These are phyloP conservation scores for Russula emetica DNA, from an alignment of 768 basidiomycete genomes.

Conservation along the genomic window DNA sequence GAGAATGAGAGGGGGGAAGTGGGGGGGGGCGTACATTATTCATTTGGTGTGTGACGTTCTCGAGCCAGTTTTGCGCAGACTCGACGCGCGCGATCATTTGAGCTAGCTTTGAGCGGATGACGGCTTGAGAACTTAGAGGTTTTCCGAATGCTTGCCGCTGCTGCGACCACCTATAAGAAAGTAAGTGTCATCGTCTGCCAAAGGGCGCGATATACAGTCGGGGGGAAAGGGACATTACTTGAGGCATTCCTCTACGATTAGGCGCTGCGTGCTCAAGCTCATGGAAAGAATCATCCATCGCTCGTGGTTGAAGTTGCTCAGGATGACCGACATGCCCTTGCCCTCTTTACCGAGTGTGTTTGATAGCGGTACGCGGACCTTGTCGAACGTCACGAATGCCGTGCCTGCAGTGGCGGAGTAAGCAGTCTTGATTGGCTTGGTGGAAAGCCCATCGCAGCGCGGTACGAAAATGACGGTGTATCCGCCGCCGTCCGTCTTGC, in stretches of 20 bases:
- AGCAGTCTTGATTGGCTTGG: conserved; percentile 86
- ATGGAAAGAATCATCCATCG: conserved; percentile 81
- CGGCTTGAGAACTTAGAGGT: conserved; percentile 73
- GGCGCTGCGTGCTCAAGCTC: conserved; percentile 68
- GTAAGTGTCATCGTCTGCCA: conserved; percentile 3
- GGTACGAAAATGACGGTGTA: conserved; percentile 74
- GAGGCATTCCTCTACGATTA: conserved; percentile 84
- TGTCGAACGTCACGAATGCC: conserved; percentile 77
- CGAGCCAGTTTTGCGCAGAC: conserved; percentile 82
- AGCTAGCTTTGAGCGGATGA: conserved; percentile 84
- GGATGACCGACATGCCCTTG: conserved; percentile 74
- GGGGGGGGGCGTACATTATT: conserved; percentile 53
- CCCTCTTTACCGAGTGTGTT: conserved; percentile 87
- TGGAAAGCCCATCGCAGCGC: conserved; percentile 67
- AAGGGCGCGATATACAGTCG: background rate
- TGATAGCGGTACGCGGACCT: conserved; percentile 73
- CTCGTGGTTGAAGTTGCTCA: conserved; percentile 88
- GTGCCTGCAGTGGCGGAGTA: conserved; percentile 93
- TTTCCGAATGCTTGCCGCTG: conserved; percentile 91
- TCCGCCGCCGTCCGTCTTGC: conserved; percentile 69
- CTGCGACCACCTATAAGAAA: conserved; percentile 64
- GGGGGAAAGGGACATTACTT: conserved; percentile 46
- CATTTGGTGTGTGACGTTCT: conserved; percentile 89
- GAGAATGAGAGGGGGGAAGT: background rate
- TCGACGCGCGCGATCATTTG: conserved; percentile 89